phyloP scores from a whole-genome alignment of 306 rosid genomes.

The Elaeagnus macrophylla region DNA sequence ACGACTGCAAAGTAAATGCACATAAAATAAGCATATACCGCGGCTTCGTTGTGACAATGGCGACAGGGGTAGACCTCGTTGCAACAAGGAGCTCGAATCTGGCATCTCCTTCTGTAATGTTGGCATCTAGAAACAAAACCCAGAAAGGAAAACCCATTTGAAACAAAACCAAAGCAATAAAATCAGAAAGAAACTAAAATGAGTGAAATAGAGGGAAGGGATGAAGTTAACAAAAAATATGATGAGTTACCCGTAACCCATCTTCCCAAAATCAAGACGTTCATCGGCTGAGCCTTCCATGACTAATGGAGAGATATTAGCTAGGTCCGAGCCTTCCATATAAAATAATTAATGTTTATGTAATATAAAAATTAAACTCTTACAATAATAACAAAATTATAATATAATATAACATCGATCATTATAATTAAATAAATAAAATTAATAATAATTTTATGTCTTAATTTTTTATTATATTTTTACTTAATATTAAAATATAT shows the following conservation, averaged over 20 bases:
- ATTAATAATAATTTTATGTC: no score
- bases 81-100: conserved; percentile 67
- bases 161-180: neutral
- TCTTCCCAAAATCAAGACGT: conserved; percentile 88
- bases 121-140: conserved; percentile 29
- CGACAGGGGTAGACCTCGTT: conserved; percentile 51
- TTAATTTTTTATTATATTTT: no score
- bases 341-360: no score
- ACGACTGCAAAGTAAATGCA: neutral
- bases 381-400: no score
- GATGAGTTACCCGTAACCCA: conserved; percentile 68
- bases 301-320: conserved; percentile 19
- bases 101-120: conserved; percentile 58
- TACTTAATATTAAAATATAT: no score
- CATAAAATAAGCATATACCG: conserved; percentile 21
- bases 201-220: neutral
- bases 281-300: conserved; percentile 68
- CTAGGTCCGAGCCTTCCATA: no score
- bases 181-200: neutral
- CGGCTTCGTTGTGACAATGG: conserved; percentile 71
- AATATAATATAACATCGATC: no score
- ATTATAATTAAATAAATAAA: no score
- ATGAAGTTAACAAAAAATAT: no score
- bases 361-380: no score
- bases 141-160: neutral